Evolutionary conservation across 441 rosid species (phyloP).

Genomic region (Macaranga tanarius): DNA sequence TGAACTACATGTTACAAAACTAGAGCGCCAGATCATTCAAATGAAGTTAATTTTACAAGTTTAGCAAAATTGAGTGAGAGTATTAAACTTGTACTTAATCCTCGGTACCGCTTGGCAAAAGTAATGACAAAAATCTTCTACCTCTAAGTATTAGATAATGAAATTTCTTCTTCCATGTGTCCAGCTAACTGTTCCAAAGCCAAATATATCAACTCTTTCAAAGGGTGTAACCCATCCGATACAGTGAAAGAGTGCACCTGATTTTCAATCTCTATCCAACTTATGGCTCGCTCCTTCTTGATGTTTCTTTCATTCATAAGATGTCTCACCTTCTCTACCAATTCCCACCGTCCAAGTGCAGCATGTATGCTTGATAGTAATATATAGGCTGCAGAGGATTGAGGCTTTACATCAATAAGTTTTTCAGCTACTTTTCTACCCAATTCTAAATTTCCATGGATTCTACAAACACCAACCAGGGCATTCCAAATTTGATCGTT

Average conservation of each 20-base stretch:
- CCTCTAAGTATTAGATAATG: conserved; percentile 27
- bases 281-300: conserved; percentile 53
- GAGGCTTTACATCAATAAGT: conserved; percentile 53
- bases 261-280: conserved; percentile 73
- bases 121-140: conserved; percentile 23
- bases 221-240: conserved; percentile 47
- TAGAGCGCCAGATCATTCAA: conserved; percentile 12
- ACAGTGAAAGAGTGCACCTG: conserved; percentile 46
- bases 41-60: conserved; percentile 24
- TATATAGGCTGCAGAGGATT: conserved; percentile 63
- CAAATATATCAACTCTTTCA: conserved; percentile 42
- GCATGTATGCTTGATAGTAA: conserved; percentile 66
- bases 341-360: conserved; percentile 53
- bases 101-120: conserved; percentile 11
- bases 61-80: background rate
- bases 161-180: conserved; percentile 45
- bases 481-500: conserved; percentile 62
- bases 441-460: conserved; percentile 55
- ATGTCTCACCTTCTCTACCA: conserved; percentile 60
- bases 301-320: conserved; percentile 58
- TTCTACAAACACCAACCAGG: conserved; percentile 62
- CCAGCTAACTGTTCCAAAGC: conserved; percentile 43
- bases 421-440: conserved; percentile 69
- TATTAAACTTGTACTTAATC: conserved; percentile 12
- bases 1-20: conserved; percentile 1